phyloP scores from a whole-genome alignment of 2,329 filamentous ascomycete genomes.

The Xylariaceae sp. region DNA sequence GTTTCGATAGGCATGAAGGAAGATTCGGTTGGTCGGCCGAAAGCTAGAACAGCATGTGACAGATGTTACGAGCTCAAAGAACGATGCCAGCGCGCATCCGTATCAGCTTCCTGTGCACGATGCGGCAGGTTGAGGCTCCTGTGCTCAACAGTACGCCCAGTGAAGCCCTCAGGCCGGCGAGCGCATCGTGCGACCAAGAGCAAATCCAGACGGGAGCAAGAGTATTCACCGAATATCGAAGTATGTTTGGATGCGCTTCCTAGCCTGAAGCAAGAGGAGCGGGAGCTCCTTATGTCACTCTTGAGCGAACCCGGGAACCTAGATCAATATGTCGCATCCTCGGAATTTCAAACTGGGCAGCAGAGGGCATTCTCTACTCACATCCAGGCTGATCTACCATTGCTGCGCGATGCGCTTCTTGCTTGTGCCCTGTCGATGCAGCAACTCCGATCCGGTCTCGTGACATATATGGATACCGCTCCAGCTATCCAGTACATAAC shows the following conservation, averaged over 20 bases:
- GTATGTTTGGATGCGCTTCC: not conserved
- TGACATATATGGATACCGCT: slow-evolving; percentile 1
- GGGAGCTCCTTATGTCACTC: slow-evolving; percentile 21
- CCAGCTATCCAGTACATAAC: slow-evolving; percentile 15
- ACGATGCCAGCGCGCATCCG: too few species aligned
- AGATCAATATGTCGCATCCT: slow-evolving; percentile 18
- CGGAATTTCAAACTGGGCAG: slow-evolving; percentile 20
- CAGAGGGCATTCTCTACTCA: slow-evolving; percentile 15
- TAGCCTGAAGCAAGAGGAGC: slow-evolving; percentile 15
- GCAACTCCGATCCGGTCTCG: slow-evolving; percentile 13
- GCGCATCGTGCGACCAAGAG: too few species aligned
- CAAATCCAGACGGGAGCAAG: too few species aligned
- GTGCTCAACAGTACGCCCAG: too few species aligned
- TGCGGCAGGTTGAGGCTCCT: too few species aligned
- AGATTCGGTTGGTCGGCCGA: too few species aligned
- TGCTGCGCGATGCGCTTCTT: slow-evolving; percentile 26
- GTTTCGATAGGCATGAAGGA: too few species aligned
- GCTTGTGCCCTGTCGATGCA: slow-evolving; percentile 23
- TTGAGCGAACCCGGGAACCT: slow-evolving; percentile 19
- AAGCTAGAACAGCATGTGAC: too few species aligned
- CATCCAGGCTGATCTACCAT: slow-evolving; percentile 14
- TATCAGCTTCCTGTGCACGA: too few species aligned
- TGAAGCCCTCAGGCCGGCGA: too few species aligned
- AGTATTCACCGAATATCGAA: too few species aligned
- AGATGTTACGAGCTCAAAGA: too few species aligned